These are phyloP conservation scores for Metschnikowia cerradonensis DNA, from an alignment of 805 yeast genomes.

Conservation along the genomic window DNA sequence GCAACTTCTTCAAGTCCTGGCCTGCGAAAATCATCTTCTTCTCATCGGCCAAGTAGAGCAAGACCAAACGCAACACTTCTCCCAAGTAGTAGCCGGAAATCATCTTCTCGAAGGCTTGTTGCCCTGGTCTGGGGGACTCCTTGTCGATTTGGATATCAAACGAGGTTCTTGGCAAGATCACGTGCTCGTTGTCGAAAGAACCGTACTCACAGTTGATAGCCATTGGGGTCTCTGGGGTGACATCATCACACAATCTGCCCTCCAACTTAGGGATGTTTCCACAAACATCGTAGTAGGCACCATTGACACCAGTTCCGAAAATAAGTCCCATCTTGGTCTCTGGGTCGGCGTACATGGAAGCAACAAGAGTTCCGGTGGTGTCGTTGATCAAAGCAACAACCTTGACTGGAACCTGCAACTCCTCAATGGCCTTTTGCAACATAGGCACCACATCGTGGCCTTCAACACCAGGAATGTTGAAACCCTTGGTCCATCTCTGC, in stretches of 20 bases:
- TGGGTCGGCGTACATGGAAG: conserved; percentile 88
- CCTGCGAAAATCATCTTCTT: conserved; percentile 60
- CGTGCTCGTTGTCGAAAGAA: conserved; percentile 90
- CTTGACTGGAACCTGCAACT: conserved; percentile 65
- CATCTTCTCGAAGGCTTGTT: conserved; percentile 95
- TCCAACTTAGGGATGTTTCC: conserved; percentile 74
- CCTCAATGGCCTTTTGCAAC: conserved; percentile 72
- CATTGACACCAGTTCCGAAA: conserved; percentile 97
- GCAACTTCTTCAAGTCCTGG: conserved; percentile 64
- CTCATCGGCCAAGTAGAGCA: conserved; percentile 65
- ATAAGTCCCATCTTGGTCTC: conserved; percentile 90
- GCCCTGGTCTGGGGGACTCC: conserved; percentile 92
- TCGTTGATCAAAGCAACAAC: conserved; percentile 94
- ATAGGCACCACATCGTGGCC: conserved; percentile 91
- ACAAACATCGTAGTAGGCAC: conserved; percentile 85
- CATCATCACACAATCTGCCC: conserved; percentile 63
- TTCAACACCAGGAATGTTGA: conserved; percentile 88
- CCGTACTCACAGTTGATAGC: conserved; percentile 99
- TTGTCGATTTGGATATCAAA: conserved; percentile 78
- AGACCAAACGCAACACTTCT: conserved; percentile 76
- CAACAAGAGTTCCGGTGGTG: conserved; percentile 95
- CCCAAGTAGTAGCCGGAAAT: conserved; percentile 96
- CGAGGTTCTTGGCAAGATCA: conserved; percentile 80
- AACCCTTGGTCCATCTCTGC: conserved; percentile 98
- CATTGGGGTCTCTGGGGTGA: conserved; percentile 66